These are phyloP conservation scores for Bruguiera hainesii DNA, from an alignment of 441 rosid species.

Conservation along the genomic window DNA sequence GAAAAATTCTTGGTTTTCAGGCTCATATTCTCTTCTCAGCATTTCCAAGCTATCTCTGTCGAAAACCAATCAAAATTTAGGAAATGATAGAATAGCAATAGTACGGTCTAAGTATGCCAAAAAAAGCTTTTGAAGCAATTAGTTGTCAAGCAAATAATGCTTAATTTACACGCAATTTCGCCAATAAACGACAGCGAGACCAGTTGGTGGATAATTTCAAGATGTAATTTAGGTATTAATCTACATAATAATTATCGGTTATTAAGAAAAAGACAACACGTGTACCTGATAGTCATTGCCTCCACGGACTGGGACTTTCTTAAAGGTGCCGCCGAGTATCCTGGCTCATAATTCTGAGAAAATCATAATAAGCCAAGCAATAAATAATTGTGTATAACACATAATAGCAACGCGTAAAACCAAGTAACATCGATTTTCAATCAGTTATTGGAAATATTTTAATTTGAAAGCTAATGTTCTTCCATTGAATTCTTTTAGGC, in stretches of 20 bases:
- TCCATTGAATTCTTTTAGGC: too few species aligned
- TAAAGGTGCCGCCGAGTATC: constrained; percentile 57
- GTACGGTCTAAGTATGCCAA: neutral
- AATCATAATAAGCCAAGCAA: constrained; percentile 3
- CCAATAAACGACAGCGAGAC: neutral
- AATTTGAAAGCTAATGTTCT: too few species aligned
- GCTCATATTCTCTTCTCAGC: constrained; percentile 29
- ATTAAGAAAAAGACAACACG: neutral
- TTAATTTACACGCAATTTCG: neutral
- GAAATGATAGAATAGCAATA: neutral
- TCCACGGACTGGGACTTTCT: constrained; percentile 51
- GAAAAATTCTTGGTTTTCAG: constrained; percentile 15
- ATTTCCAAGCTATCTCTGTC: constrained; percentile 52
- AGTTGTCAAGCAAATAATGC: constrained; percentile 22
- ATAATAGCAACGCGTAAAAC: too few species aligned
- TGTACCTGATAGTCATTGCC: constrained; percentile 51
- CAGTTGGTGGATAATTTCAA: constrained; percentile 15
- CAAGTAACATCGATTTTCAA: too few species aligned
- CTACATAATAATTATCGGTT: neutral
- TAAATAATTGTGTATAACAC: neutral
- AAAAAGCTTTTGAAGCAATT: constrained; percentile 6
- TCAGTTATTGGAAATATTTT: too few species aligned
- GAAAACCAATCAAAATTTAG: neutral
- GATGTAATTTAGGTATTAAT: neutral
- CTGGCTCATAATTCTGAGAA: constrained; percentile 56